Evolutionary conservation across 2,329 filamentous ascomycete species (phyloP), one percentile per base, ranked within the genome.

Genomic region (Cladosporium austrohemisphaericum): DNA sequence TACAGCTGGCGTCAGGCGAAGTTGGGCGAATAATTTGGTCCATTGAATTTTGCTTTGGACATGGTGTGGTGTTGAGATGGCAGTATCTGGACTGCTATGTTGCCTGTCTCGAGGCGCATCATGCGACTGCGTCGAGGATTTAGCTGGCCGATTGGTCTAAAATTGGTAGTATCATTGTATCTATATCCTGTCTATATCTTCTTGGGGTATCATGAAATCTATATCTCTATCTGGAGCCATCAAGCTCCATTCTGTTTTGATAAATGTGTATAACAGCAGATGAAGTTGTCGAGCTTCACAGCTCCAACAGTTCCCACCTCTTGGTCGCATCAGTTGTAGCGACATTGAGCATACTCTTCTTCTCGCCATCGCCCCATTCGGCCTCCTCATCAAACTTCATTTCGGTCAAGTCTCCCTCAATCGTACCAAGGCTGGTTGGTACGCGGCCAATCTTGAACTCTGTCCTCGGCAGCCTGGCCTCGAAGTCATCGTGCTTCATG

Each of bases 401-500:
- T 22, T 58, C 53, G n/a, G 50, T 59, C 32, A 63, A 51, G 20
- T 56, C 56, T 25, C 59, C 58, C 18, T 55, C 51, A 29, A 64
- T 31, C 2, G 60, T 64, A 28, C 53, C 59, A 22, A 64, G 41
- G 40, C 60, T 62, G 9, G 61, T 44, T n/a, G 62, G 62, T 8
- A 63, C 53, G 20, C 62, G 53, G 4, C 55, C 57, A 14, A 62
- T 52, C 37, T 56, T 54, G 22, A 19, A 33, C 26, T 32, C 46
- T 18, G 32, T 29, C 23, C 29, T 43, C 6, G 31, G 20, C 6
- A 19, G 2, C 5, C 29, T 19, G 10, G 36, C 46, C 29, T 49
- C 46, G n/a, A 49, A 49, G 13, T 49, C 46, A 8, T 49, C 37
- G 9, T 49, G 25, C 37, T 49, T 49, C 46, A 49, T 49, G 1